These are phyloP conservation scores for Aspergillus bombycis DNA, from an alignment of 2,329 filamentous ascomycete species.

Conservation along the genomic window DNA sequence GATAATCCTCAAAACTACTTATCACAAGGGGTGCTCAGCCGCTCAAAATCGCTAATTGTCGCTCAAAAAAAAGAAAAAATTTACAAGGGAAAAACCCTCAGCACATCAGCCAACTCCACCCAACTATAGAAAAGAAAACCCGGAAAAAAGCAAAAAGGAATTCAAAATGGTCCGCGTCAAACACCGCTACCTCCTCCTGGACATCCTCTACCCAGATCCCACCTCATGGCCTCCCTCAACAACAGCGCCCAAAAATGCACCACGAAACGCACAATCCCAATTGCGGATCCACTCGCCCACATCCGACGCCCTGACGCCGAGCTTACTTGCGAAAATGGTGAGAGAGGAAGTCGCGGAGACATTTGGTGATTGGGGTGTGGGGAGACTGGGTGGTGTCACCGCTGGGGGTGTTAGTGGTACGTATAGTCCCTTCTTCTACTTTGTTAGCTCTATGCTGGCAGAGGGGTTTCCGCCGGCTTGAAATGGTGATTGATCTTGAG, in stretches of 20 bases:
- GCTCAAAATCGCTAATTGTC: neutral
- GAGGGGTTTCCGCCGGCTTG: neutral
- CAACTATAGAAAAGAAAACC: neutral
- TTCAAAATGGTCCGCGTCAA: constrained; percentile 88
- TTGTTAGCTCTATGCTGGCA: neutral
- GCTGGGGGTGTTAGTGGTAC: constrained; percentile 70
- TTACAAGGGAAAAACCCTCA: neutral
- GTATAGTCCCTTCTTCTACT: constrained; percentile 17
- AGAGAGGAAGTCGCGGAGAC: constrained; percentile 70
- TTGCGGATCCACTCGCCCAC: constrained; percentile 80
- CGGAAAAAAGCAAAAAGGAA: neutral
- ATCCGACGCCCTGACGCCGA: constrained; percentile 68
- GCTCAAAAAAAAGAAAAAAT: neutral
- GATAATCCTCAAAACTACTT: neutral
- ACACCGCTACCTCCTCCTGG: constrained; percentile 91
- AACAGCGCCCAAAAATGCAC: constrained; percentile 27
- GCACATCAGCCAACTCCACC: too few relatives aligned
- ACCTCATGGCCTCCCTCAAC: constrained; percentile 42
- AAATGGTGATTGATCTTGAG: neutral
- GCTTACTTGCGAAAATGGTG: constrained; percentile 69
- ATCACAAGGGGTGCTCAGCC: neutral
- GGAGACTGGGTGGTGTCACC: constrained; percentile 62
- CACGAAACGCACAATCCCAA: constrained; percentile 56
- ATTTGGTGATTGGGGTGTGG: constrained; percentile 85
- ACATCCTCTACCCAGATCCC: constrained; percentile 79